Base-by-base conservation (phyloP, 2,329 filamentous ascomycete genomes). In the Metarhizium brunneum region DNA sequence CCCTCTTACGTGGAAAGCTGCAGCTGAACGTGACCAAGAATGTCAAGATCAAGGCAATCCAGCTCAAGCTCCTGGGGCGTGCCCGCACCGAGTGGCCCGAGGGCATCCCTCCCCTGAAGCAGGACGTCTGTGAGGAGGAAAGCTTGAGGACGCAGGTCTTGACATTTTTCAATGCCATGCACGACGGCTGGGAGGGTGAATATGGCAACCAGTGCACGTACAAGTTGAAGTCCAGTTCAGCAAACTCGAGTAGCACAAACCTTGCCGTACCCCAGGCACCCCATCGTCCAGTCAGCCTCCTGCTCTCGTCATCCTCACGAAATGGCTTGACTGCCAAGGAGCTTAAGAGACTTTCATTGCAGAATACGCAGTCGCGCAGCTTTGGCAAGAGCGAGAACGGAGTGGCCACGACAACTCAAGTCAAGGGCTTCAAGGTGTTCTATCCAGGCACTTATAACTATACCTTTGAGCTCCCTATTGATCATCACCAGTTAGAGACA, bases 11-110 rank as follows among this genome's bases (percentile, higher is more conserved):
- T 55, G 94, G 94, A 18, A 91, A 85, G 61, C 71, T 99, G 55
- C 86, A 89, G 64, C 69, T 99, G 43, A 86, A 86, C 57, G 82
- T 97, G 13, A 86, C 88, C 49, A 97, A 97, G 68, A 88, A 89
- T 61, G 84, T 91, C 50, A 99, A 99, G 72, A 85, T 99, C 62
- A 96, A 96, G 75, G 87, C 90, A 4, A 82, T 99, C 29, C 91
- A 88, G 6, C 77, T 99, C 53, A 92, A 89, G 64, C 88, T 99
- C 62, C 82, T 86, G 45, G 94, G 92, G 35, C 87, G 85, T 66
- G 90, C 91, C 3, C 83, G 87, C 60, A 97, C 94, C 1, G 91
- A 96, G 66, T 99, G 94, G 94, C 92, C 94, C 16, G 94, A 97
- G 74, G 90, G 91, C 52, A 94, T 97, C 35, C 92, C 94, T 3